phyloP scores from a whole-genome alignment of 2,329 filamentous ascomycete genomes.

The Sporothrix mexicana region DNA sequence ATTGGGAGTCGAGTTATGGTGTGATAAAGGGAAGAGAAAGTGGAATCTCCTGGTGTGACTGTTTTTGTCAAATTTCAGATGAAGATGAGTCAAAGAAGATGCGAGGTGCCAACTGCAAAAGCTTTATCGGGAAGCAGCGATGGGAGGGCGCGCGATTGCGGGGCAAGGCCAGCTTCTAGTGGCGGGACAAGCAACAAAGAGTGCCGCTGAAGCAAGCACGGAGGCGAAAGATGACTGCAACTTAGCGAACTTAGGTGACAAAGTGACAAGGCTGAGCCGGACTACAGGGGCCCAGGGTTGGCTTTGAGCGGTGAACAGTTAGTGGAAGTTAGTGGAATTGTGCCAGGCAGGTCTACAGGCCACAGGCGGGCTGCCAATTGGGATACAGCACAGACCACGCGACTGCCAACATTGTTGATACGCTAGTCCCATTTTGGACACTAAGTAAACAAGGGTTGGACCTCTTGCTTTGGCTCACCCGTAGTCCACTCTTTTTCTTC shows the following conservation, averaged over 20 bases:
- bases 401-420: slow-evolving; percentile 13
- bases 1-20: neutral
- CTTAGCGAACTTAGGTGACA: neutral
- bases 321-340: no score
- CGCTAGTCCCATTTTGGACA: slow-evolving; percentile 40
- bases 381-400: slow-evolving; percentile 32
- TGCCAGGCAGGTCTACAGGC: no score
- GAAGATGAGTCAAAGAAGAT: slow-evolving; percentile 29
- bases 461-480: slow-evolving; percentile 9
- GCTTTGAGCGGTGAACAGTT: neutral
- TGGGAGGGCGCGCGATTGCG: slow-evolving; percentile 25
- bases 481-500: slow-evolving; percentile 2
- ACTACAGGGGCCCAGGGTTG: slow-evolving; percentile 1
- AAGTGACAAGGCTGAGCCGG: slow-evolving; percentile 30
- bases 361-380: slow-evolving; percentile 4
- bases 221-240: neutral
- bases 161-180: slow-evolving; percentile 19
- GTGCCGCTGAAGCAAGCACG: neutral
- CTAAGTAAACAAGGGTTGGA: slow-evolving; percentile 40
- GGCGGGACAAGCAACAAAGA: slow-evolving; percentile 1
- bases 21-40: neutral
- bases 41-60: slow-evolving; percentile 23
- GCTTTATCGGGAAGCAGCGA: slow-evolving; percentile 27
- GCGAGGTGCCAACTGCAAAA: neutral
- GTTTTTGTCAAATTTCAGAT: slow-evolving; percentile 8